Evolutionary conservation across 495 filamentous ascomycete species (phyloP).

Genomic region (Penicillium pulvis): DNA sequence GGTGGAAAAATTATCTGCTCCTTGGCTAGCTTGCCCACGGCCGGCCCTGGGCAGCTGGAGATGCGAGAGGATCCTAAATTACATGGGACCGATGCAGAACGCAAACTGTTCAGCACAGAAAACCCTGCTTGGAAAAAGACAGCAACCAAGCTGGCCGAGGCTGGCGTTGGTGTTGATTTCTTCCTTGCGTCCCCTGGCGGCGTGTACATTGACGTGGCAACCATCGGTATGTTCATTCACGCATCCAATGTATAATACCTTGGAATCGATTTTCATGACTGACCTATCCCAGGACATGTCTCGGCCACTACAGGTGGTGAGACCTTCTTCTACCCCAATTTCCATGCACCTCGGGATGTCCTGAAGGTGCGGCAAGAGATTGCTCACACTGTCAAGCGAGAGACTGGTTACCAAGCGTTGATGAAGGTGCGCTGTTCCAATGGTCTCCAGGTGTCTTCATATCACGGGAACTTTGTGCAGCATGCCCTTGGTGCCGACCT

Average conservation of each 20-base stretch:
- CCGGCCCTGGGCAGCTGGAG: constrained; percentile 81
- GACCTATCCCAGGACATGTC: constrained; percentile 37
- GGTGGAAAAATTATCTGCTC: constrained; percentile 94
- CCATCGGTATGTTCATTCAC: constrained; percentile 67
- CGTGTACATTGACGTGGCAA: constrained; percentile 91
- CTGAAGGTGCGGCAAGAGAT: constrained; percentile 85
- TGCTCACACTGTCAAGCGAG: constrained; percentile 81
- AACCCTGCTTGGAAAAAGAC: constrained; percentile 80
- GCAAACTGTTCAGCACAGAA: constrained; percentile 88
- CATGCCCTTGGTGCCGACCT: constrained; percentile 94
- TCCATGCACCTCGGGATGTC: constrained; percentile 81
- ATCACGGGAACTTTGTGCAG: constrained; percentile 95
- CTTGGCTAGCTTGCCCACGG: constrained; percentile 79
- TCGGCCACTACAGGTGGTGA: constrained; percentile 77
- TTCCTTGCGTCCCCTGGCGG: constrained; percentile 90
- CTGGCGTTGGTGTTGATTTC: constrained; percentile 87
- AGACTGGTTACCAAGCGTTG: constrained; percentile 93
- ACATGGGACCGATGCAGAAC: constrained; percentile 85
- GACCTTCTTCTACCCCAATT: constrained; percentile 94
- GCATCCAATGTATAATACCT: not conserved
- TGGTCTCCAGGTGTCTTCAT: constrained; percentile 88
- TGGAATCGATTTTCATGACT: constrained; percentile 11
- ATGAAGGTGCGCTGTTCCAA: constrained; percentile 99
- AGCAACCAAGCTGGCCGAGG: constrained; percentile 84
- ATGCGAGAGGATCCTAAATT: constrained; percentile 87